Evolutionary conservation across 176 grass and related monocot species (phyloP).

Genomic region (Cenchrus fungigraminus): DNA sequence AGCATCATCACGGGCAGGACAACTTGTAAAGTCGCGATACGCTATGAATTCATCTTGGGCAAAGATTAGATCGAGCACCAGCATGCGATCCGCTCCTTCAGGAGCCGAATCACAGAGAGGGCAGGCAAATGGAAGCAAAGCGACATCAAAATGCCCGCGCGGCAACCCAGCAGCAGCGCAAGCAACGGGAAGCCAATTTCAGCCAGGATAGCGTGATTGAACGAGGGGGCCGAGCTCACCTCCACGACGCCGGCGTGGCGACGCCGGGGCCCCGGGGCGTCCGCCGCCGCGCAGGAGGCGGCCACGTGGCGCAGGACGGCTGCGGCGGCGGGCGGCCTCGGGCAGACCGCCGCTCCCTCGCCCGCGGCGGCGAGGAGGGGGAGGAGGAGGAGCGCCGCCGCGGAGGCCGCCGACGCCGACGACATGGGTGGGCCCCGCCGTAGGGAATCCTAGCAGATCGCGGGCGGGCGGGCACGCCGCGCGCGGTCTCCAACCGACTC

Average conservation of each 20-base stretch:
- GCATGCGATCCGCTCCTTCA: not conserved
- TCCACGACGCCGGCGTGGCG: constrained; percentile 39
- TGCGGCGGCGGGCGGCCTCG: constrained; percentile 11
- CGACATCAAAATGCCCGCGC: not conserved
- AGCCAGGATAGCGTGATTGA: not conserved
- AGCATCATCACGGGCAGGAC: not conserved
- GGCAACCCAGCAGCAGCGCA: too few relatives aligned
- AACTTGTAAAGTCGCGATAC: not conserved
- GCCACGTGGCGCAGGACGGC: constrained; percentile 25
- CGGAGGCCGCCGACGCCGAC: constrained; percentile 22
- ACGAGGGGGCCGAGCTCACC: constrained; percentile 8
- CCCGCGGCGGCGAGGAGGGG: constrained; percentile 39
- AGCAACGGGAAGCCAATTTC: not conserved
- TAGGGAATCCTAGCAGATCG: constrained; percentile 25
- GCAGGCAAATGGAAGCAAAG: not conserved
- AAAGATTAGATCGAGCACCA: not conserved
- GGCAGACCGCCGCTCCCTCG: constrained; percentile 34
- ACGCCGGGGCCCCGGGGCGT: not conserved
- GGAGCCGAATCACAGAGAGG: not conserved
- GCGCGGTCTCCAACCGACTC: not conserved
- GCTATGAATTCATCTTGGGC: not conserved
- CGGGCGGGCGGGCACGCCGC: not conserved
- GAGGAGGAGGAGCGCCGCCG: constrained; percentile 38
- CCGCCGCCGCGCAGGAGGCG: constrained; percentile 6
- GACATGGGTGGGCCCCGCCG: constrained; percentile 22